Evolutionary conservation across 306 rosid species (phyloP), one percentile per base, ranked within the genome.

Genomic region (Fragaria ananassa): DNA sequence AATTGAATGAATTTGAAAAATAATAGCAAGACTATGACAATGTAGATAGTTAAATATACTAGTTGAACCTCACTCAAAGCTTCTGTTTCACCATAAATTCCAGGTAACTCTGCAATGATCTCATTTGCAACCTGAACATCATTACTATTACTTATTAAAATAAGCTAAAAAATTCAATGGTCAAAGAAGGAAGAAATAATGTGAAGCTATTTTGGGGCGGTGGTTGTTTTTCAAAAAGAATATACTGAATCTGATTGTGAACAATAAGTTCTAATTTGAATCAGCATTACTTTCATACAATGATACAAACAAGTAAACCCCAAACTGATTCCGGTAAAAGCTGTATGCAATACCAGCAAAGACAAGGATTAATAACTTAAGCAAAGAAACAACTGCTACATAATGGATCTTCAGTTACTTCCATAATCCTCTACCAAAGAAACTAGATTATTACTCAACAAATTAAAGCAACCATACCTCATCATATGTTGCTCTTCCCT

Each of bases 51-150:
- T 49, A n/a, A 8, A 37, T 50, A 21, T 10, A 56, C 64, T 62
- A 31, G n/a, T 45, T 15, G 50, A 75, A 83, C 86, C 83, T 83
- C 76, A 53, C 72, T 76, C 58, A 75, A 53, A 17, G 76, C 74
- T 17, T 64, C 49, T 41, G 62, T 46, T n/a, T 75, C 72, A 71
- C 45, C 58, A 9, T 49, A 65, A 46, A 34, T 31, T 76, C 72
- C 76, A 39, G 76, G 15, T 31, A 65, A 76, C 56, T 83, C 76
- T 8, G 81, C 34, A 39, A 83, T 49, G 13, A 83, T 58, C 57
- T 83, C 83, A 79, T 79, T 81, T 18, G 86, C 86, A 10, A 83
- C 72, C 81, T 83, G 86, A 50, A 75, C 65, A 39, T 12, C 50
- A 15, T 25, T 54, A 77, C 39, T 27, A 58, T 57, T 23, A 42